Conservation (phyloP, 2,329 filamentous ascomycete genomes). For the Beauveria bassiana region DNA sequence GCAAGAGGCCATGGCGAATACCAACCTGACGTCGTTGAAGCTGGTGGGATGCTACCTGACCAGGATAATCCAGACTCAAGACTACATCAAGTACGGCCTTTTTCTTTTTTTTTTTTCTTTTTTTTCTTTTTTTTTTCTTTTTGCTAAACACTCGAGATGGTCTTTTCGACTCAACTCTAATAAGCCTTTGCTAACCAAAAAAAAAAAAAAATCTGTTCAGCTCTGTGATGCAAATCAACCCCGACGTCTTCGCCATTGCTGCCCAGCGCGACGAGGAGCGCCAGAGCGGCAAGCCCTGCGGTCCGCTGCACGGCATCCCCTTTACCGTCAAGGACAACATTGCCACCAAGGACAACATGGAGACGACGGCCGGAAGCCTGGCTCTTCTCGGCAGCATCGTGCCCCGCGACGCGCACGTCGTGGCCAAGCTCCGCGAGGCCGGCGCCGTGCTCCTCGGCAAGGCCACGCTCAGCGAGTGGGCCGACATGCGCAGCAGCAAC, state of each 20-base stretch:
- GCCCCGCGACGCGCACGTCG: slow-evolving; percentile 60
- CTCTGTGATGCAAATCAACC: slow-evolving; percentile 58
- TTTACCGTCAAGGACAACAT: slow-evolving; percentile 71
- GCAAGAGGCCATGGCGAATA: slow-evolving; percentile 47
- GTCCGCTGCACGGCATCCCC: slow-evolving; percentile 67
- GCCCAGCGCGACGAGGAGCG: slow-evolving; percentile 53
- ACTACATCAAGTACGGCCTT: slow-evolving; percentile 51
- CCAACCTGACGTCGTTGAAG: slow-evolving; percentile 48
- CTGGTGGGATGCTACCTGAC: slow-evolving; percentile 56
- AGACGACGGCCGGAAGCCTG: slow-evolving; percentile 66
- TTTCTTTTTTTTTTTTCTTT: neutral
- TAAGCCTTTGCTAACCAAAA: neutral
- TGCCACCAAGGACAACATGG: slow-evolving; percentile 58
- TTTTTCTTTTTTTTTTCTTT: neutral
- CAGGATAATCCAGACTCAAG: slow-evolving; percentile 52
- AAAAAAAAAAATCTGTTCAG: slow-evolving; percentile 17
- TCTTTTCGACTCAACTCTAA: no score
- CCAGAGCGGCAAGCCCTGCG: slow-evolving; percentile 44
- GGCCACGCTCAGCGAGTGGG: slow-evolving; percentile 66
- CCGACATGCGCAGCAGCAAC: slow-evolving; percentile 59
- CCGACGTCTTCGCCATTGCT: slow-evolving; percentile 58
- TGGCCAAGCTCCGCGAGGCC: slow-evolving; percentile 51
- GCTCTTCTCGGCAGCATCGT: slow-evolving; percentile 58
- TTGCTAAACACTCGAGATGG: no score
- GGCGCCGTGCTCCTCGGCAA: slow-evolving; percentile 66